Percentiles rank a stretch among this genome's conserved stretches.
Evolutionary conservation across 1,139 yeast species (phyloP).

Genomic region (Wickerhamiella pararugosa): DNA sequence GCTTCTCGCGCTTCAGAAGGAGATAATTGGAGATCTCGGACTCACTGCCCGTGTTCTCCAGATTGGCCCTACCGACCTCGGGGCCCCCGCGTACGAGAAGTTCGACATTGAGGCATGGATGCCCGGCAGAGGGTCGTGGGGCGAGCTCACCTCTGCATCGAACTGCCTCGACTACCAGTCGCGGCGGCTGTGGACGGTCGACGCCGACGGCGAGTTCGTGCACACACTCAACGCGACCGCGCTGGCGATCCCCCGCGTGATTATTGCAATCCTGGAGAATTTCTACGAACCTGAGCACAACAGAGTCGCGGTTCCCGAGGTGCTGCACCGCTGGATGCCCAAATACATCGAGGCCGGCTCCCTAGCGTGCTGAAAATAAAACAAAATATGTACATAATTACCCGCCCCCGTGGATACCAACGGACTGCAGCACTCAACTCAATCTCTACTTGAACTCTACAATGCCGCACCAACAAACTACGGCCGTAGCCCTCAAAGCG

Average conservation of each 20-base stretch:
- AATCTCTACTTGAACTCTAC: no score
- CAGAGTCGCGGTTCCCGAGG: slow-evolving; percentile 52
- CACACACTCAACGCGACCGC: slow-evolving; percentile 94
- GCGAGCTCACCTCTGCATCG: slow-evolving; percentile 82
- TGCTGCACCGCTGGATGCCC: slow-evolving; percentile 25
- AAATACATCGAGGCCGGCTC: background rate
- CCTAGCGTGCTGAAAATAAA: background rate
- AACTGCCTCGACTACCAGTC: slow-evolving; percentile 90
- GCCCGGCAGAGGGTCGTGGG: slow-evolving; percentile 92
- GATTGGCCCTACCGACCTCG: slow-evolving; percentile 85
- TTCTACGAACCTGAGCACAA: slow-evolving; percentile 47
- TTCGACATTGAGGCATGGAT: slow-evolving; percentile 96
- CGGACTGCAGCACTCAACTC: background rate
- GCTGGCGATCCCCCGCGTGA: slow-evolving; percentile 84
- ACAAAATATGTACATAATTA: background rate
- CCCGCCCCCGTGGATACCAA: background rate
- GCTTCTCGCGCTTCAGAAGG: slow-evolving; percentile 49
- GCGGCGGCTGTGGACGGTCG: slow-evolving; percentile 56
- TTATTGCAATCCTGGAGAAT: slow-evolving; percentile 78
- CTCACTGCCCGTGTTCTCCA: slow-evolving; percentile 66
- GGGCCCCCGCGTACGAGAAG: slow-evolving; percentile 85
- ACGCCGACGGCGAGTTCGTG: slow-evolving; percentile 33
- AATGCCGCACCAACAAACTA: no score
- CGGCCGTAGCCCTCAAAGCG: no score
- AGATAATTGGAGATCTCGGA: slow-evolving; percentile 51